Evolutionary conservation across 1,139 yeast species (phyloP).

Genomic region (Yamadazyma trypodendri): DNA sequence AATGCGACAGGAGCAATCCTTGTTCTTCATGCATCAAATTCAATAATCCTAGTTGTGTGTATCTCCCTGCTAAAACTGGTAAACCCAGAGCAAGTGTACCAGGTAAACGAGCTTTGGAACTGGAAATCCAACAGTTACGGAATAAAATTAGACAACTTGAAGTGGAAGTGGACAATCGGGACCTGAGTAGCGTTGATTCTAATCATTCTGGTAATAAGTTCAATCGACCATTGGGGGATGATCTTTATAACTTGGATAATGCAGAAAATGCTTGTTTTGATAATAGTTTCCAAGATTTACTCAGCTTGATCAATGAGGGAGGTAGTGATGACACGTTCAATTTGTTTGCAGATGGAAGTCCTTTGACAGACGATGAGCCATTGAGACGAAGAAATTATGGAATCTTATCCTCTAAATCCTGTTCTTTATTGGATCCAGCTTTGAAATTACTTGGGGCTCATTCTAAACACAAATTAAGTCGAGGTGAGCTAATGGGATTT

Average conservation of each 20-base stretch:
- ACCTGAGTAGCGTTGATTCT: not conserved
- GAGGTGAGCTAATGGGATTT: not conserved
- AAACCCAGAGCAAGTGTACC: conserved; percentile 7
- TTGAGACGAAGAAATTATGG: conserved; percentile 26
- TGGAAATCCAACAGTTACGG: conserved; percentile 12
- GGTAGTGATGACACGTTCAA: conserved; percentile 6
- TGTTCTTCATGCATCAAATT: conserved; percentile 29
- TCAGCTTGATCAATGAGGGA: conserved; percentile 7
- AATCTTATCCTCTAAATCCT: conserved; percentile 37
- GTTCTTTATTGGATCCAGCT: conserved; percentile 25
- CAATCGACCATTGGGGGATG: not conserved
- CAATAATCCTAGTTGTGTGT: conserved; percentile 14
- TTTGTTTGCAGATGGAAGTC: conserved; percentile 1
- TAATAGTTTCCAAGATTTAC: conserved; percentile 7
- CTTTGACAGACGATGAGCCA: conserved; percentile 9
- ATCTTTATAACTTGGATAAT: conserved; percentile 6
- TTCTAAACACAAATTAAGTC: not conserved
- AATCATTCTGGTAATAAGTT: not conserved
- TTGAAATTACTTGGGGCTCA: not conserved
- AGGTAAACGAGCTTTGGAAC: conserved; percentile 10
- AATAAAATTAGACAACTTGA: not conserved
- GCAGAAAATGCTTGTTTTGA: conserved; percentile 5
- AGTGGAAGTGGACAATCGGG: too few species aligned
- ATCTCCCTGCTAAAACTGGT: conserved; percentile 9
- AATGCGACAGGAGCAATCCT: conserved; percentile 31